Evolutionary conservation across 805 yeast genomes (phyloP), one percentile per base, ranked within the genome.

Genomic region (Metschnikowia lachancei): DNA sequence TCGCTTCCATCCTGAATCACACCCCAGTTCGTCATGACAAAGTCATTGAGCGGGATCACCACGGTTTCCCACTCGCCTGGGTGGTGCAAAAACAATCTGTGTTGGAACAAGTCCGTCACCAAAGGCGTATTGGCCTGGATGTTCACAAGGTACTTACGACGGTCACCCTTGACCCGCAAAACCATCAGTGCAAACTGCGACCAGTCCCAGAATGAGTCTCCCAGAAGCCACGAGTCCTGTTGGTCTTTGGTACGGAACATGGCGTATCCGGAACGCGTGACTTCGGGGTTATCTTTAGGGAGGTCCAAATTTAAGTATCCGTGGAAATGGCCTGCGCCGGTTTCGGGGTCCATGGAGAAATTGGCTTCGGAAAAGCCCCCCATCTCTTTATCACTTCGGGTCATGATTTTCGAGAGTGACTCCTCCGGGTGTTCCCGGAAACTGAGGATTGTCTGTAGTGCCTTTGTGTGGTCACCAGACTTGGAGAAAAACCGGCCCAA

Each of bases 11-110:
- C 75, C 58, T 72, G 76, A 42, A 72, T 72, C 3, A 69, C 74
- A n/a, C 96, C 96, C 74, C 86, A 81, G 62, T 86, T 87, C 18
- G 95, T 88, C 65, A 87, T 74, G 42, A 88, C 90, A 64, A 88
- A 87, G 59, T 85, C 90, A 53, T 81, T 77, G 41, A 88, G 69
- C 37, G 94, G 89, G 29, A 88, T 81, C 24, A 83, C 78, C 12
- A 87, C 89, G 1, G 89, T 84, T 61, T 88, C 94, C 95, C 95
- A 87, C 51, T 80, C 73, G 2, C 89, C 87, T 4, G 87, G 88
- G 34, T 72, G 77, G 54, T 80, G 78, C 53, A 85, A 66, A 56
- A 86, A 88, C 52, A 88, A 69, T 18, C 96, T 66, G 63, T 88
- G 95, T 65, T 88, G 96, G 65, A 81, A 88, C 52, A 88, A 68